Evolutionary conservation across 495 filamentous ascomycete genomes (phyloP).

Genomic region (Annulohypoxylon nitens): DNA sequence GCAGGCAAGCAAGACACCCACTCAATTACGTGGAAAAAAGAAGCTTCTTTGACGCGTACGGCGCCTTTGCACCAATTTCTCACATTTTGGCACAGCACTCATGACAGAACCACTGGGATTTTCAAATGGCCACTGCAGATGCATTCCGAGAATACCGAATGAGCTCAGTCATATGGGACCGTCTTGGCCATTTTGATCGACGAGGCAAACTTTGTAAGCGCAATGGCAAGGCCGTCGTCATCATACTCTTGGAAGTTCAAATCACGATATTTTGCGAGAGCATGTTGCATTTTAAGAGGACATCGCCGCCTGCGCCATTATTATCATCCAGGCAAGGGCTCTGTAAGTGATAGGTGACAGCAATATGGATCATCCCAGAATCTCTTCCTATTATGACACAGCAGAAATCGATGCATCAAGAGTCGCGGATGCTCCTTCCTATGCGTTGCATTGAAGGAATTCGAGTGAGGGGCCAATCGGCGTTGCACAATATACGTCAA

Average conservation of each 20-base stretch:
- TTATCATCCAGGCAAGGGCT: neutral
- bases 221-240: neutral
- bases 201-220: neutral
- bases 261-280: neutral
- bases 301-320: neutral
- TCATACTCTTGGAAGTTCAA: neutral
- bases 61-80: neutral
- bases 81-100: neutral
- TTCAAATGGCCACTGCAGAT: neutral
- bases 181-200: too few species aligned
- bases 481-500: neutral
- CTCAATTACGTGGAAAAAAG: neutral
- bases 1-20: neutral
- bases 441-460: neutral
- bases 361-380: neutral
- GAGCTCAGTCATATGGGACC: neutral
- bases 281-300: neutral
- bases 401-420: neutral
- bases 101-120: neutral
- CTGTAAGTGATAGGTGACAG: neutral
- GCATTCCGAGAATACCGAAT: neutral
- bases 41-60: neutral
- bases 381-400: neutral
- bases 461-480: neutral
- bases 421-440: neutral